phyloP scores from a whole-genome alignment of 1,284 basidiomycete genomes.

The Leccinum solheimii region DNA sequence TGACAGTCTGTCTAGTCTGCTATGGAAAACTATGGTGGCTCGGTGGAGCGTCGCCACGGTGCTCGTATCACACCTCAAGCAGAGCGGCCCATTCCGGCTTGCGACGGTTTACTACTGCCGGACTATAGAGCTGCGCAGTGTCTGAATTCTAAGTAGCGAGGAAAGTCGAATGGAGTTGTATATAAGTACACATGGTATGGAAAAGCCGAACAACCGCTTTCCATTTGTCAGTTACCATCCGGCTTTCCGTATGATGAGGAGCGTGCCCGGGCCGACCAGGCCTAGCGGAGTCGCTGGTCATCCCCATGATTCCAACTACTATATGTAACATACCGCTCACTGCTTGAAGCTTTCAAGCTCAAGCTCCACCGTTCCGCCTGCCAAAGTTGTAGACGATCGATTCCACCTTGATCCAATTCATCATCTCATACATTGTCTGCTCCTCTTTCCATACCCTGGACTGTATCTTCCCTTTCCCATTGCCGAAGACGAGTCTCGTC shows the following conservation, averaged over 20 bases:
- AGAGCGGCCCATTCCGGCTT: slow-evolving; percentile 72
- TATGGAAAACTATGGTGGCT: slow-evolving; percentile 72
- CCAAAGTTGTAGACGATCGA: too few species aligned
- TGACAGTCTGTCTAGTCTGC: slow-evolving; percentile 55
- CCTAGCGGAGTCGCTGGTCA: background rate
- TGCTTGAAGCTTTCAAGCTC: too few species aligned
- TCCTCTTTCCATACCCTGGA: background rate
- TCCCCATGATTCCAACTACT: too few species aligned
- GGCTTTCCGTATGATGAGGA: too few species aligned
- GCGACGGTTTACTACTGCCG: slow-evolving; percentile 52
- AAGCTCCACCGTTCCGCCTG: too few species aligned
- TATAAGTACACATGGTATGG: background rate
- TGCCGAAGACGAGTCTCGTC: background rate
- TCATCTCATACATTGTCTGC: background rate
- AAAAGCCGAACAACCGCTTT: too few species aligned
- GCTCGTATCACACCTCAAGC: slow-evolving; percentile 82
- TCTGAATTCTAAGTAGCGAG: background rate
- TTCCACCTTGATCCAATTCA: background rate
- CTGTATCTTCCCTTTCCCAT: background rate
- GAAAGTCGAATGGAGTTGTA: background rate
- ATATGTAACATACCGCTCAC: too few species aligned
- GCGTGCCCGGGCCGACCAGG: too few species aligned
- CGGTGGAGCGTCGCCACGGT: slow-evolving; percentile 72
- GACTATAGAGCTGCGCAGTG: slow-evolving; percentile 2
- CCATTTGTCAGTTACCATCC: too few species aligned